Conservation (phyloP, 257 asterid genomes). For the Solanum ossicruentum region DNA sequence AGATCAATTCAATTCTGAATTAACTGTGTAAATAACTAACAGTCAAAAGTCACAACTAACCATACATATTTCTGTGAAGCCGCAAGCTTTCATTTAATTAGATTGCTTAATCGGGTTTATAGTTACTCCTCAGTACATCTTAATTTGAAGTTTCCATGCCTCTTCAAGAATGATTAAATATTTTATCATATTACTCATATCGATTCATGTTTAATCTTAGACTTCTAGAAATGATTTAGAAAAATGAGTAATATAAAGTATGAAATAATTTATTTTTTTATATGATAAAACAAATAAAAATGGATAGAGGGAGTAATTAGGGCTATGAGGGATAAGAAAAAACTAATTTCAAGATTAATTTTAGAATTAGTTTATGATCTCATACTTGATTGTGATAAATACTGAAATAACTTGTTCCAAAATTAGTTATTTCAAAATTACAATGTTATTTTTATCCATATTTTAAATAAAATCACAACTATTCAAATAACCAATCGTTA, state of each 20-base stretch:
- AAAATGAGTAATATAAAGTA: too few species aligned
- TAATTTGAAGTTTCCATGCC: neutral
- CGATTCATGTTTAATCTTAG: neutral
- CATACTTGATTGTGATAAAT: too few species aligned
- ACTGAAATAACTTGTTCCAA: neutral
- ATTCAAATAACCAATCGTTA: too few species aligned
- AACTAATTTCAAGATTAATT: neutral
- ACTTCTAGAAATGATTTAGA: neutral
- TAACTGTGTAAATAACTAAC: neutral
- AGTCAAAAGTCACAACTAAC: neutral
- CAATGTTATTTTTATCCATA: too few species aligned
- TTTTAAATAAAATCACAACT: too few species aligned
- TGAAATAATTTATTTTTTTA: neutral
- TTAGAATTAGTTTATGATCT: too few species aligned
- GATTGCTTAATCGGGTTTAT: neutral
- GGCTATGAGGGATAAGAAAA: neutral
- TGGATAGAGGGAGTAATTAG: too few species aligned
- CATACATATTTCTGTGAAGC: neutral
- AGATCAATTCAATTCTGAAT: too few species aligned
- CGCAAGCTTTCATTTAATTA: neutral
- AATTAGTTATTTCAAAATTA: too few species aligned
- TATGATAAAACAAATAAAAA: neutral
- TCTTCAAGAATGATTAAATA: accelerated
- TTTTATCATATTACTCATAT: too few species aligned
- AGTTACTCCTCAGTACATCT: neutral